A percentile compares a stretch with the other conserved stretches of the same genome.
These are phyloP conservation scores for Elsinoe perseae DNA, from an alignment of 2,329 filamentous ascomycete species.

Conservation along the genomic window DNA sequence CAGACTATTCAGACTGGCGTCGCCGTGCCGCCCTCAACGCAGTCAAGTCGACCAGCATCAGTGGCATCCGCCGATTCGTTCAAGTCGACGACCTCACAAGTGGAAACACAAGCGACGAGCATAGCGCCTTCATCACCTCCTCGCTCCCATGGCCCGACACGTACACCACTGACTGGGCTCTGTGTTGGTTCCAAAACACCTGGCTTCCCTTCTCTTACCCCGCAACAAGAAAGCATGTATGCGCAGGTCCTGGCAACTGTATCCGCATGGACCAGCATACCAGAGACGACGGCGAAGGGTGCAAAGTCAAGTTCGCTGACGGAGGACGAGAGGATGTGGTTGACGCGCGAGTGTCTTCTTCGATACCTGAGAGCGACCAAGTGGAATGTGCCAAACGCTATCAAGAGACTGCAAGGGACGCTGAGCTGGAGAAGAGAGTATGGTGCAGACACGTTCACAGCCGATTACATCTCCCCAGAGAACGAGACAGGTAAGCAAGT, in stretches of 20 bases:
- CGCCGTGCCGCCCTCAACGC: not conserved
- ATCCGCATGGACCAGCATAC: conserved; percentile 62
- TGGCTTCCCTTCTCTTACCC: conserved; percentile 53
- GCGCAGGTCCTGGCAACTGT: conserved; percentile 63
- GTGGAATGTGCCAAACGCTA: conserved; percentile 70
- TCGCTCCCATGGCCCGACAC: conserved; percentile 24
- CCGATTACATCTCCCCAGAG: conserved; percentile 84
- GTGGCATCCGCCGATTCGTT: conserved; percentile 21
- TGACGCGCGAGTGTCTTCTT: conserved; percentile 84
- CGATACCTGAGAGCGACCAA: conserved; percentile 91
- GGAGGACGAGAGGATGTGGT: conserved; percentile 77
- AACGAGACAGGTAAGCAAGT: conserved; percentile 97
- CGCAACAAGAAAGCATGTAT: conserved; percentile 78
- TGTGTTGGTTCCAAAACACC: conserved; percentile 49
- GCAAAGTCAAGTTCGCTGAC: conserved; percentile 56
- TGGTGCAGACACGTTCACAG: conserved; percentile 67
- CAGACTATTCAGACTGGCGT: not conserved
- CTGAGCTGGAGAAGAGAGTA: conserved; percentile 87
- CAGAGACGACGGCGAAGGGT: conserved; percentile 53
- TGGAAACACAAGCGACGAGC: conserved; percentile 21
- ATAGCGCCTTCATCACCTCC: conserved; percentile 20
- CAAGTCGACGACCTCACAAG: conserved; percentile 23
- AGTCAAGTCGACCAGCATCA: conserved; percentile 18
- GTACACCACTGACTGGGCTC: conserved; percentile 28
- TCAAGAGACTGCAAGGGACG: conserved; percentile 71